Evolutionary conservation across 2,329 filamentous ascomycete genomes (phyloP).

Genomic region (Colletotrichum australisinense): DNA sequence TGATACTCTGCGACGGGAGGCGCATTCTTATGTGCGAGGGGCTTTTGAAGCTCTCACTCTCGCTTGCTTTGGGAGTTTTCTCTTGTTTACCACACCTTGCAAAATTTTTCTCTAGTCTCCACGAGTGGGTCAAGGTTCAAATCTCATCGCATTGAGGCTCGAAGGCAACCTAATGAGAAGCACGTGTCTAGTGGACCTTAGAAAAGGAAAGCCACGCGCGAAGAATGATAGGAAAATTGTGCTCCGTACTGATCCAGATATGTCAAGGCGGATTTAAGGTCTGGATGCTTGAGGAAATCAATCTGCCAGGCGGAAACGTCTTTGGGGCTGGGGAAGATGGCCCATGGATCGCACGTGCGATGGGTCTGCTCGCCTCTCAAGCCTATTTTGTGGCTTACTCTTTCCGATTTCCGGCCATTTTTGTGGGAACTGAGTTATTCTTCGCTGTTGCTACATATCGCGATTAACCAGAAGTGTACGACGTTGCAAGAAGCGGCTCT

Average conservation of each 20-base stretch:
- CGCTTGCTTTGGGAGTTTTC: background rate
- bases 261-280: background rate
- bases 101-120: background rate
- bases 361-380: too few species aligned
- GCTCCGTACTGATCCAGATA: background rate
- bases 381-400: too few species aligned
- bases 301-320: background rate
- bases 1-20: background rate
- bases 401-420: too few species aligned
- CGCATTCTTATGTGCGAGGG: background rate
- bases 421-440: too few species aligned
- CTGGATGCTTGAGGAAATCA: background rate
- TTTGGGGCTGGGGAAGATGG: background rate
- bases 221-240: background rate
- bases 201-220: background rate
- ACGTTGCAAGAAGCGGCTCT: too few species aligned
- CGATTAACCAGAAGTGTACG: too few species aligned
- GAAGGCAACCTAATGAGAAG: background rate
- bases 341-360: background rate
- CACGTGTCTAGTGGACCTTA: background rate
- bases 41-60: background rate
- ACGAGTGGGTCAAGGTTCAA: background rate
- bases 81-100: background rate
- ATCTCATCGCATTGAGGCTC: background rate
- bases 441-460: too few species aligned